A percentile compares a stretch with the other conserved stretches of the same genome.
Conservation (phyloP, 2,329 filamentous ascomycete genomes). For the Colletotrichum sp. region DNA sequence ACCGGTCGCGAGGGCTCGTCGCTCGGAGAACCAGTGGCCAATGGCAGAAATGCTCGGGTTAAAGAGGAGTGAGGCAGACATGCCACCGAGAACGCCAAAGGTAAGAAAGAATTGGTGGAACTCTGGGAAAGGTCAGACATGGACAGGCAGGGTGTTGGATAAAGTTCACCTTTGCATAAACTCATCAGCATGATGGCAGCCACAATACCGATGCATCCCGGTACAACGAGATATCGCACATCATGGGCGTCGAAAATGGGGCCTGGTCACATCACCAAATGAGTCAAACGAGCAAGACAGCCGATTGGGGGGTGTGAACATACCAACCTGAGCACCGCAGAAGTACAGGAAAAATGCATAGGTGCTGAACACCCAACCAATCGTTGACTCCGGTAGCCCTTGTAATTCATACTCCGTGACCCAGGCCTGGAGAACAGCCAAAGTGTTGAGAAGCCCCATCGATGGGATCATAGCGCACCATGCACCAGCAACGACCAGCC, state of each 20-base stretch:
- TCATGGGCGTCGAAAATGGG: conserved; percentile 75
- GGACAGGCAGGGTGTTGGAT: background rate
- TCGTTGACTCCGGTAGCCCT: conserved; percentile 60
- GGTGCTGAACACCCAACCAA: conserved; percentile 77
- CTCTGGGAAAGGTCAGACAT: conserved; percentile 30
- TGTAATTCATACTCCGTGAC: conserved; percentile 67
- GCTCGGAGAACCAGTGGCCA: conserved; percentile 70
- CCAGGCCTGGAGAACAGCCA: conserved; percentile 72
- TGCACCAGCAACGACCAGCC: conserved; percentile 74
- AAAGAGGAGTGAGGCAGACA: conserved; percentile 71
- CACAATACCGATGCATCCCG: conserved; percentile 62
- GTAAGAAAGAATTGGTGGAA: conserved; percentile 77
- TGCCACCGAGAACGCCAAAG: conserved; percentile 70
- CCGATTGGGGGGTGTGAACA: background rate
- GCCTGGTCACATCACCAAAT: conserved; percentile 30
- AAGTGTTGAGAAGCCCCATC: conserved; percentile 70
- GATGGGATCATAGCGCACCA: conserved; percentile 69
- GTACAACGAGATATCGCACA: conserved; percentile 61
- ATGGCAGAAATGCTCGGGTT: conserved; percentile 71
- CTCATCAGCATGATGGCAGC: conserved; percentile 63
- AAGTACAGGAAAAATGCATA: conserved; percentile 76
- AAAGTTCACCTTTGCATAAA: conserved; percentile 52
- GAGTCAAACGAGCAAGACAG: background rate
- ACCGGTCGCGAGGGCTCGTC: conserved; percentile 71
- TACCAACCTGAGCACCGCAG: conserved; percentile 70